Conservation (phyloP, 768 basidiomycete species). For the Panus rudis region DNA sequence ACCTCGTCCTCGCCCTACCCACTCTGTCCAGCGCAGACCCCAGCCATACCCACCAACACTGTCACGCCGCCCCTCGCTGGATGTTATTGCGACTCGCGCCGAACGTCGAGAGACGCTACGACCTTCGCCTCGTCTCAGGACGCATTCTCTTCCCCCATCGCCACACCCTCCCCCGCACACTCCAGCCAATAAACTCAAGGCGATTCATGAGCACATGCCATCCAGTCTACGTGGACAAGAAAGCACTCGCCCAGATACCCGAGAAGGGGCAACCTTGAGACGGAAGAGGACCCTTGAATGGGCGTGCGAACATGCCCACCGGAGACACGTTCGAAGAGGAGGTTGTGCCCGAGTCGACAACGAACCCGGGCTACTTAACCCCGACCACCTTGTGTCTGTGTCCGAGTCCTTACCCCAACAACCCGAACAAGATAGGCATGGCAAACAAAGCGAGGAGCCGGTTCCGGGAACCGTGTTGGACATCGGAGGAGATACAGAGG, state of each 20-base stretch:
- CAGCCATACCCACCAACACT: no score
- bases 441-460: no score
- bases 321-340: no score
- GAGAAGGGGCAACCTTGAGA: no score
- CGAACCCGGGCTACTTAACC: no score
- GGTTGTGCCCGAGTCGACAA: no score
- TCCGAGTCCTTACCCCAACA: no score
- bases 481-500: constrained; percentile 48
- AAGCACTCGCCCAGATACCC: no score
- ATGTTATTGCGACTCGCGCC: constrained; percentile 26
- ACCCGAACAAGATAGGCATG: no score
- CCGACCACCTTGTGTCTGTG: no score
- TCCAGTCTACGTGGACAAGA: no score
- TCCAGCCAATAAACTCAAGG: background rate
- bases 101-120: constrained; percentile 21
- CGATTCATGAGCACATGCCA: constrained; percentile 26
- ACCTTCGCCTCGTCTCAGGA: constrained; percentile 12
- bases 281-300: constrained; percentile 28
- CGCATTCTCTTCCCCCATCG: constrained; percentile 7
- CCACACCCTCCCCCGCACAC: constrained; percentile 8
- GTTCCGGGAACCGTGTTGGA: no score
- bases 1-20: constrained; percentile 1
- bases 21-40: constrained; percentile 3
- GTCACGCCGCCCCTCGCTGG: constrained; percentile 22
- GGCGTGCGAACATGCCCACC: constrained; percentile 28